These are phyloP conservation scores for Calonectria pauciramosa DNA, from an alignment of 2,329 filamentous ascomycete species.

Conservation along the genomic window DNA sequence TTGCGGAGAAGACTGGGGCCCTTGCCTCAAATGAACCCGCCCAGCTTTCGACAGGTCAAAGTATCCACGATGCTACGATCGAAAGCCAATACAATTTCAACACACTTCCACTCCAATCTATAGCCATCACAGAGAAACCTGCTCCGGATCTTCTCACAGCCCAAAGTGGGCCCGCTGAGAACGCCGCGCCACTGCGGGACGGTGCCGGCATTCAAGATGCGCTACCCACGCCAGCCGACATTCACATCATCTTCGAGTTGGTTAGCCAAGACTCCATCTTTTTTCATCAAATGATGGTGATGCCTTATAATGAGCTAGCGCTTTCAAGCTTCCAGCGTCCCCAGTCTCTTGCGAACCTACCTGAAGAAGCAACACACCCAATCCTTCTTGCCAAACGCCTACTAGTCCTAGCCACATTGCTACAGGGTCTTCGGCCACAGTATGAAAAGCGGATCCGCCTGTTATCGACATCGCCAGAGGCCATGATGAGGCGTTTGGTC, in stretches of 20 bases:
- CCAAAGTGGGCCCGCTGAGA: not conserved
- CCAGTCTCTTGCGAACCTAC: not conserved
- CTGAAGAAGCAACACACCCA: not conserved
- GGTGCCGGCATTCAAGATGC: not conserved
- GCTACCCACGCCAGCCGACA: not conserved
- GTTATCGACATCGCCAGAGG: not conserved
- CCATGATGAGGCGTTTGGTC: not conserved
- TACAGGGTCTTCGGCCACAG: not conserved
- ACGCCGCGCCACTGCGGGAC: not conserved
- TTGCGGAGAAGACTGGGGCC: not conserved
- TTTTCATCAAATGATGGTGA: slow-evolving; percentile 4
- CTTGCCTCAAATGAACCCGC: not conserved
- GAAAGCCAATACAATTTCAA: not conserved
- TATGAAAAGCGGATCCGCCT: not conserved
- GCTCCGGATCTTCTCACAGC: not conserved
- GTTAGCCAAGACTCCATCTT: slow-evolving; percentile 1
- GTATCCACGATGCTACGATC: no score
- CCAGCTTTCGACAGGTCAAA: not conserved
- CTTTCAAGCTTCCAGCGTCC: not conserved
- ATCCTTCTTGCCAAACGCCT: not conserved
- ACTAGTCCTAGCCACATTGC: not conserved
- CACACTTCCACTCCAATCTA: not conserved
- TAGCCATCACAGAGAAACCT: no score
- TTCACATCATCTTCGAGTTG: not conserved
- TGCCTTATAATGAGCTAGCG: not conserved